phyloP scores from a whole-genome alignment of 306 rosid genomes.

The Mucuna pruriens region DNA sequence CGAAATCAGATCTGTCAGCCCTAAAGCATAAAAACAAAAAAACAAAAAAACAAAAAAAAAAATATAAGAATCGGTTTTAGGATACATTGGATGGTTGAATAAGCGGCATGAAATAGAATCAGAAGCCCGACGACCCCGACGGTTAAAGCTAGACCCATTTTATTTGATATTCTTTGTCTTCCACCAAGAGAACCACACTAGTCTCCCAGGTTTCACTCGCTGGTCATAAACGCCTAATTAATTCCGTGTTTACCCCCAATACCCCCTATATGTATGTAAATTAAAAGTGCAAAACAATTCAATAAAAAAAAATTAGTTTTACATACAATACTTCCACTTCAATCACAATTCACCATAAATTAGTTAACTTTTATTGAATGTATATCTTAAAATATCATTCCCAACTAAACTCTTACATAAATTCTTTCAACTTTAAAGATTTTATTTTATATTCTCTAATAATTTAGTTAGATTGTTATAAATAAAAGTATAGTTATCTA shows the following conservation, averaged over 20 bases:
- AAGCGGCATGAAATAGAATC: conserved; percentile 72
- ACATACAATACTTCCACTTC: too few species aligned
- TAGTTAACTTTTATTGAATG: too few species aligned
- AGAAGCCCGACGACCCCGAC: conserved; percentile 67
- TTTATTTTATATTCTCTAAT: too few species aligned
- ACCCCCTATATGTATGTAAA: too few species aligned
- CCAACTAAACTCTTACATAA: too few species aligned
- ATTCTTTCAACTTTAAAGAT: too few species aligned
- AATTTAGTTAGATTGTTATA: too few species aligned
- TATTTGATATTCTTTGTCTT: background rate
- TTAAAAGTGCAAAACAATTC: too few species aligned
- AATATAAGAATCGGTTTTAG: background rate
- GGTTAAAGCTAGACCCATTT: conserved; percentile 60
- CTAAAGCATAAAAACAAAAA: background rate
- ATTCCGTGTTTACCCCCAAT: background rate
- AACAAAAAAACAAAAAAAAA: background rate
- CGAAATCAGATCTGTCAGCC: conserved; percentile 23
- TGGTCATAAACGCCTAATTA: background rate
- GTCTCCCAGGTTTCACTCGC: background rate
- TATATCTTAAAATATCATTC: too few species aligned
- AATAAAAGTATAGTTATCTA: too few species aligned
- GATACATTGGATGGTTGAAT: conserved; percentile 74
- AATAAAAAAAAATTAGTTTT: too few species aligned
- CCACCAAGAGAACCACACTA: background rate
- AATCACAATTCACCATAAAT: too few species aligned